phyloP scores from a whole-genome alignment of 164 flowering plant species.

The Chloranthus sessilifolius region DNA sequence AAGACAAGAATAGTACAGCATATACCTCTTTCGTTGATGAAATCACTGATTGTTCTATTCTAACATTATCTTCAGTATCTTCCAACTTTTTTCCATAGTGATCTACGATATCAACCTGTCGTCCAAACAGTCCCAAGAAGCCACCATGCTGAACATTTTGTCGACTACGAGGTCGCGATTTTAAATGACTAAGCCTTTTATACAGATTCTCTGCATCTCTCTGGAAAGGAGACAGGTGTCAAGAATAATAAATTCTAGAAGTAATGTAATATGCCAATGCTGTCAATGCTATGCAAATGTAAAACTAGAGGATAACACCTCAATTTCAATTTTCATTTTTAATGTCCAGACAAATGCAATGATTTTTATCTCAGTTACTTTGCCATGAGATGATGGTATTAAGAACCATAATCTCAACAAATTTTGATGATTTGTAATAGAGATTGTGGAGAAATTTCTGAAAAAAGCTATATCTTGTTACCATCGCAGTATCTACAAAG shows the following conservation, averaged over 20 bases:
- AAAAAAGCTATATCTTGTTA: too few species aligned
- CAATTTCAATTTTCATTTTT: too few species aligned
- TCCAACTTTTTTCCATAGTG: conserved; percentile 51
- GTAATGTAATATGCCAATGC: too few species aligned
- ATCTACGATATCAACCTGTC: conserved; percentile 38
- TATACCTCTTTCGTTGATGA: conserved; percentile 44
- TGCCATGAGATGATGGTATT: too few species aligned
- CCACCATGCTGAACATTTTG: conserved; percentile 24
- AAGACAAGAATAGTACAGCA: conserved; percentile 8
- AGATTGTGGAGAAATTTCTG: too few species aligned
- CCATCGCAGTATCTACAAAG: too few species aligned
- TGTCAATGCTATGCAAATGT: too few species aligned
- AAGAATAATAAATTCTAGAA: background rate
- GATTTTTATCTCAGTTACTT: too few species aligned
- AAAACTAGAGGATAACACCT: too few species aligned
- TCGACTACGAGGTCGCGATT: conserved; percentile 22
- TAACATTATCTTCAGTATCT: conserved; percentile 52
- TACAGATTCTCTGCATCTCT: conserved; percentile 40
- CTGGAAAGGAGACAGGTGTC: conserved; percentile 17
- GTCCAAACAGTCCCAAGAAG: conserved; percentile 46
- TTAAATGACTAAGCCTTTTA: conserved; percentile 34
- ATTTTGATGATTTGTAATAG: too few species aligned
- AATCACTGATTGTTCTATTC: conserved; percentile 44
- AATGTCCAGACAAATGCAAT: too few species aligned
- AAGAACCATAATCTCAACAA: too few species aligned